Evolutionary conservation across 352 stramenopile genomes (phyloP).

Genomic region (Phytopythium sindhum): DNA sequence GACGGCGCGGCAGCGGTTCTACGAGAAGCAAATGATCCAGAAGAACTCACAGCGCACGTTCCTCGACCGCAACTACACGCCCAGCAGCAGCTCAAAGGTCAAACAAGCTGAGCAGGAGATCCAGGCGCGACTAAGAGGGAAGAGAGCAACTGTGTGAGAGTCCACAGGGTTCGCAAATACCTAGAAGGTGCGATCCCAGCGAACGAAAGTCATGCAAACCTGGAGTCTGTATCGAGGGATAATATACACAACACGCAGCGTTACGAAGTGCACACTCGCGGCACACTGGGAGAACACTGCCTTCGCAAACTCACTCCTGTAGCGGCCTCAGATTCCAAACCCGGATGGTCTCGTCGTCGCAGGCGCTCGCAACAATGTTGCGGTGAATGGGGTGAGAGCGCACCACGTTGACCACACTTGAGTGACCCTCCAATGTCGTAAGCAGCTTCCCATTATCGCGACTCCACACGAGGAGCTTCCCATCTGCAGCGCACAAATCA

Average conservation of each 20-base stretch:
- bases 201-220: neutral
- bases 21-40: slow-evolving; percentile 57
- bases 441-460: slow-evolving; percentile 46
- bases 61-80: slow-evolving; percentile 62
- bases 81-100: slow-evolving; percentile 43
- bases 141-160: slow-evolving; percentile 12
- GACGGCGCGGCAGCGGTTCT: slow-evolving; percentile 57
- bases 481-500: slow-evolving; percentile 33
- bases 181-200: neutral
- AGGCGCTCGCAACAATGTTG: slow-evolving; percentile 61
- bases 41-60: slow-evolving; percentile 52
- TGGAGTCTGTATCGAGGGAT: neutral
- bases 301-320: neutral
- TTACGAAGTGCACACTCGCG: neutral
- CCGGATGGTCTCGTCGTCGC: slow-evolving; percentile 71
- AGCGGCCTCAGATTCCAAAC: slow-evolving; percentile 32
- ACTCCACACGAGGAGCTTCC: slow-evolving; percentile 54
- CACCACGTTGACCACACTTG: slow-evolving; percentile 72
- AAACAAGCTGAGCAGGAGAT: slow-evolving; percentile 51
- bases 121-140: slow-evolving; percentile 33
- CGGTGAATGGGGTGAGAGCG: slow-evolving; percentile 41
- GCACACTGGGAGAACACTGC: neutral
- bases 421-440: slow-evolving; percentile 40
- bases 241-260: neutral
- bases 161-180: neutral